Percentiles rank a stretch among this genome's conserved stretches.
phyloP scores from a whole-genome alignment of 495 filamentous ascomycete genomes.

The Neurospora tetraspora region DNA sequence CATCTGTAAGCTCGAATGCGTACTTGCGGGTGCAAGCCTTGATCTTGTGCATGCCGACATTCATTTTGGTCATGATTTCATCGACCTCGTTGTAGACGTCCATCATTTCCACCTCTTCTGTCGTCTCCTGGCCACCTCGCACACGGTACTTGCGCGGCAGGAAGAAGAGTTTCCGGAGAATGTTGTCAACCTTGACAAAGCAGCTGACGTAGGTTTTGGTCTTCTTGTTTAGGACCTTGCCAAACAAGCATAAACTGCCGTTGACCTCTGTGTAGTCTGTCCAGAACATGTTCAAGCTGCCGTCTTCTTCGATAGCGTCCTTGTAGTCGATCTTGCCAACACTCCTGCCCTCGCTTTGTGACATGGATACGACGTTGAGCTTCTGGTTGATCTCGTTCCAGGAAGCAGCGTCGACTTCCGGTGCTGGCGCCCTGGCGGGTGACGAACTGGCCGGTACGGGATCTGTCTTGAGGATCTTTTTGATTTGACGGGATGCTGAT shows the following conservation, averaged over 20 bases:
- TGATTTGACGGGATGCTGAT: conserved; percentile 67
- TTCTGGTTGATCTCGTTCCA: conserved; percentile 85
- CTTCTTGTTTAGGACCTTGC: conserved; percentile 89
- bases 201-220: conserved; percentile 72
- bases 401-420: conserved; percentile 60
- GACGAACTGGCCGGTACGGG: conserved; percentile 65
- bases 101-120: conserved; percentile 76
- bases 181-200: conserved; percentile 93
- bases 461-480: conserved; percentile 59
- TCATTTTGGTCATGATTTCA: conserved; percentile 69
- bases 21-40: conserved; percentile 86
- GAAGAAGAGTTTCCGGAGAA: conserved; percentile 87
- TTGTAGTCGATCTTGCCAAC: conserved; percentile 73
- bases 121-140: conserved; percentile 53
- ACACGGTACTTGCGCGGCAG: conserved; percentile 62
- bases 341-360: conserved; percentile 44
- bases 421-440: conserved; percentile 48
- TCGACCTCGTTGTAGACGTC: conserved; percentile 87
- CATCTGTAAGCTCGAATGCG: conserved; percentile 81
- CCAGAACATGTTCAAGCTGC: conserved; percentile 92
- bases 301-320: conserved; percentile 81
- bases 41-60: conserved; percentile 83
- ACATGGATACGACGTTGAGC: conserved; percentile 68
- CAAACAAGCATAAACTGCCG: conserved; percentile 86
- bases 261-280: conserved; percentile 91